Conservation (phyloP, 768 basidiomycete species). For the Suillus discolor region DNA sequence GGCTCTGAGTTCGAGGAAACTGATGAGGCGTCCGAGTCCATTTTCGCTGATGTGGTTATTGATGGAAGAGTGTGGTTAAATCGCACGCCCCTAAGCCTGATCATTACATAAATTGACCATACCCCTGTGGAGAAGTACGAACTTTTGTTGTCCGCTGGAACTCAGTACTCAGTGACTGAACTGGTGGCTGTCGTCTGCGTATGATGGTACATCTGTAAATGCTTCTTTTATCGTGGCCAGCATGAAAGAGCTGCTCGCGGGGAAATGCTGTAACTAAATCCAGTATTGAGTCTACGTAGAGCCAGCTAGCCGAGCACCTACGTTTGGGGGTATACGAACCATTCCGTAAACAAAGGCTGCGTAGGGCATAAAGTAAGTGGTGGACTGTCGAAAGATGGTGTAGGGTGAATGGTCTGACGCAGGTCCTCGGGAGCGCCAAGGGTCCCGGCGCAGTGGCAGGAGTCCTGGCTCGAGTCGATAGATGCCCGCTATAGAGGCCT, state of each 20-base stretch:
- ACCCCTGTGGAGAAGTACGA: too few relatives aligned
- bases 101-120: neutral
- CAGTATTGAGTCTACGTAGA: neutral
- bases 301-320: too few relatives aligned
- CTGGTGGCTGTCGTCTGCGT: neutral
- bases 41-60: neutral
- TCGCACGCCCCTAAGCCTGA: neutral
- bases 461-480: too few relatives aligned
- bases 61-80: neutral
- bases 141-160: neutral
- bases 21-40: neutral
- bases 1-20: neutral
- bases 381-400: too few relatives aligned
- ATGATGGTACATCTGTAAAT: neutral
- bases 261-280: neutral
- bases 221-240: neutral
- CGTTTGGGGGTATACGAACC: too few relatives aligned
- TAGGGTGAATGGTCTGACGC: too few relatives aligned
- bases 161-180: neutral
- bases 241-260: neutral
- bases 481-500: too few relatives aligned
- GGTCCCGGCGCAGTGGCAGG: too few relatives aligned
- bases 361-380: too few relatives aligned
- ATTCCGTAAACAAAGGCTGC: too few relatives aligned
- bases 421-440: too few relatives aligned